Evolutionary conservation across 176 grass and related monocot species (phyloP), one percentile per base, ranked within the genome.

Genomic region (Cymbopogon citratus): DNA sequence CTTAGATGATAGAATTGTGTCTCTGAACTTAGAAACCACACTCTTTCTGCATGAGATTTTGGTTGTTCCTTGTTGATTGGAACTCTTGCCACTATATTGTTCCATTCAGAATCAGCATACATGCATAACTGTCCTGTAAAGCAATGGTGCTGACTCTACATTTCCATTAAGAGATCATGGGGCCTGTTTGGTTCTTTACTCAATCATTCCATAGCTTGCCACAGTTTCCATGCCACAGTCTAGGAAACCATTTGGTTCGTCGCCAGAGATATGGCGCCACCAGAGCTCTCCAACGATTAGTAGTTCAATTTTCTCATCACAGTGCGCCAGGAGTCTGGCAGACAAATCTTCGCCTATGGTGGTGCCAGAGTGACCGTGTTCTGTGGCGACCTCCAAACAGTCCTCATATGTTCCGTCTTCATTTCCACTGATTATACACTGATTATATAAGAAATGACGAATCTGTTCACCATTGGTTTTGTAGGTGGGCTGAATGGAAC

Each of bases 401-500:
- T 6, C 49, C 49, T 6, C 49, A 52, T 5, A 63, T 64, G 26
- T 54, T 39, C 57, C 5, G 6, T 25, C 31, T 62, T 41, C 16
- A 31, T 35, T 31, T 36, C 66, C 13, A 80, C 70, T 45, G 40
- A 79, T 69, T 91, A 52, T 12, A 63, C 13, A 80, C 70, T 45
- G 40, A 79, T 33, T 33, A 33, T 78, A 62, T 78, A 62, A 62
- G 51, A 69, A 62, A 62, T 38, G 51, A 74, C 18, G 16, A 46
- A 84, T 59, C 13, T 84, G 46, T 33, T 77, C 33, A 14, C 35
- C 27, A 69, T 61, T 84, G 36, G 8, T 88, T 26, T 76, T 88
- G 27, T 80, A 99, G 96, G 75, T 99, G 96, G 96, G 96, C 96
- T 83, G 96, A 99, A 90, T 99, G 96, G 96, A 99, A 99, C 19